A percentile compares a stretch with the other conserved stretches of the same genome.
Conservation (phyloP, 768 basidiomycete genomes). For the Dioszegia crocea region DNA sequence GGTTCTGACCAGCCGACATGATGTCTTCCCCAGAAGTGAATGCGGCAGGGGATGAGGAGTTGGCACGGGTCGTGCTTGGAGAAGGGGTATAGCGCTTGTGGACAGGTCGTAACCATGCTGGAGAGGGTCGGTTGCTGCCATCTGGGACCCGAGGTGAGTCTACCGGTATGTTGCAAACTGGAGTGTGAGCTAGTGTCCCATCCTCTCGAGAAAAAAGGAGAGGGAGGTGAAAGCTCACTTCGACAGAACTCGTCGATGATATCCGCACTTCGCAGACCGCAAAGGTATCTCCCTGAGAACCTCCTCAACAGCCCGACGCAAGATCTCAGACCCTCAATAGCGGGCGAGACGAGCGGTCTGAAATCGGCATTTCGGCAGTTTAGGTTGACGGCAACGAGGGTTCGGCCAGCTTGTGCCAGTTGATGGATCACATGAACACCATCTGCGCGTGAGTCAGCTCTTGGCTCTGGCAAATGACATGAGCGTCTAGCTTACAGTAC, state of each 20-base stretch:
- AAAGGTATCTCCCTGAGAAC: conserved; percentile 88
- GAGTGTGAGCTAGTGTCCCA: conserved; percentile 7
- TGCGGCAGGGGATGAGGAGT: conserved; percentile 11
- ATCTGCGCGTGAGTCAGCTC: conserved; percentile 54
- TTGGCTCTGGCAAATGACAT: conserved; percentile 3
- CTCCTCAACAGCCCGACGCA: conserved; percentile 81
- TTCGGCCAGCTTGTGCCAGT: conserved; percentile 86
- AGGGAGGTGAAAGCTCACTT: conserved; percentile 52
- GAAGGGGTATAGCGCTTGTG: conserved; percentile 56
- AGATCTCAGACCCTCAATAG: conserved; percentile 77
- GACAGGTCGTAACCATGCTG: conserved; percentile 85
- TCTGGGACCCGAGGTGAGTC: conserved; percentile 58
- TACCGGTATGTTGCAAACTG: conserved; percentile 82
- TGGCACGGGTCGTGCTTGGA: conserved; percentile 11
- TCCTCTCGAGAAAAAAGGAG: conserved; percentile 11
- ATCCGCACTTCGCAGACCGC: conserved; percentile 83
- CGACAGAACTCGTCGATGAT: conserved; percentile 94
- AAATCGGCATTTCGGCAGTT: conserved; percentile 79
- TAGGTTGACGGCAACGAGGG: conserved; percentile 77
- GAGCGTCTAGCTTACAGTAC: conserved; percentile 63
- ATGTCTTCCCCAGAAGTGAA: conserved; percentile 20
- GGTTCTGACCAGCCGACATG: conserved; percentile 23
- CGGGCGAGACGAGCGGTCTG: conserved; percentile 70
- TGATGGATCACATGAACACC: conserved; percentile 95
- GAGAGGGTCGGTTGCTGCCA: conserved; percentile 52